A percentile compares a stretch with the other conserved stretches of the same genome.
These are phyloP conservation scores for Xylariaceae sp. DNA, from an alignment of 2,329 filamentous ascomycete genomes.

Conservation along the genomic window DNA sequence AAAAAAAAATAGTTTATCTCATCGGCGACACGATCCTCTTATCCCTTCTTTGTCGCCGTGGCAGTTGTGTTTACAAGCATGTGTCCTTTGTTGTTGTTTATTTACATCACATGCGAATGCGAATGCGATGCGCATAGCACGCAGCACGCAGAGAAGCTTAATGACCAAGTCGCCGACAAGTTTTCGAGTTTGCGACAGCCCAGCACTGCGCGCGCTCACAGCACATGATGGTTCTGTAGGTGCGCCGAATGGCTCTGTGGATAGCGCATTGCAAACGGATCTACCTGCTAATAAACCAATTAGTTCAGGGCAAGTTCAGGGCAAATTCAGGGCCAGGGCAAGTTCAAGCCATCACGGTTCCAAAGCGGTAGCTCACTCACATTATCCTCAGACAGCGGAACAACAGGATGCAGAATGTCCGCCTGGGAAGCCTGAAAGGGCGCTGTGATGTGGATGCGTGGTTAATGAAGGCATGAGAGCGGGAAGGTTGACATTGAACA, in stretches of 20 bases:
- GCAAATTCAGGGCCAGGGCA: not conserved
- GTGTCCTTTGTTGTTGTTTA: conserved; percentile 10
- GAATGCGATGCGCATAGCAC: not conserved
- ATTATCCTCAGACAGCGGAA: not conserved
- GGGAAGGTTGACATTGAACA: not conserved
- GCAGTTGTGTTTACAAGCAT: conserved; percentile 9
- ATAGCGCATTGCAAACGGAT: not conserved
- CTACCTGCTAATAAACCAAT: not conserved
- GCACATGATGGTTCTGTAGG: not conserved
- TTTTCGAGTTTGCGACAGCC: not conserved
- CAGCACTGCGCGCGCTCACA: not conserved
- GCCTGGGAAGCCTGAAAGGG: not conserved
- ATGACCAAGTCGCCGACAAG: not conserved
- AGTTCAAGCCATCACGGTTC: not conserved
- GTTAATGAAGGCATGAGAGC: not conserved
- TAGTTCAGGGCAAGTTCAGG: not conserved
- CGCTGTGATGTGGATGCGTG: not conserved
- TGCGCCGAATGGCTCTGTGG: not conserved
- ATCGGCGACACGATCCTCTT: not conserved
- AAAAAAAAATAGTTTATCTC: not conserved
- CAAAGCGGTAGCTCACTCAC: not conserved
- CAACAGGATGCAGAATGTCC: not conserved
- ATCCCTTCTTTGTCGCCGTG: conserved; percentile 11
- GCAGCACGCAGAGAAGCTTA: not conserved
- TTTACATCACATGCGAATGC: conserved; percentile 1